Evolutionary conservation across 495 filamentous ascomycete genomes (phyloP).

Genomic region (Penicillium atrosanguineum): DNA sequence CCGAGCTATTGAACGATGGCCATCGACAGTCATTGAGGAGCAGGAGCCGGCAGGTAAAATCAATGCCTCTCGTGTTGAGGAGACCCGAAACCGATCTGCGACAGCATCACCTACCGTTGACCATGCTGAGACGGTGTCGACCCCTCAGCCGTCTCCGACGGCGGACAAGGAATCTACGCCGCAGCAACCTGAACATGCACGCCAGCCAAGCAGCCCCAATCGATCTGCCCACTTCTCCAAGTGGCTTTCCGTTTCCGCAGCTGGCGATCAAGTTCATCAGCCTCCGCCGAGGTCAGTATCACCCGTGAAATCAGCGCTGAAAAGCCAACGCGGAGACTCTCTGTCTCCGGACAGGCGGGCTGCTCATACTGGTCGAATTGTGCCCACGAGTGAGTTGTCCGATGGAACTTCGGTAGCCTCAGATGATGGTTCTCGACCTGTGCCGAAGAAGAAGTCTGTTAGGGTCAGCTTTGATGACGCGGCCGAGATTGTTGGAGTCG

Average conservation of each 20-base stretch:
- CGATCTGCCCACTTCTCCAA: constrained; percentile 74
- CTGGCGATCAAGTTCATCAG: constrained; percentile 57
- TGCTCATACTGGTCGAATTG: constrained; percentile 19
- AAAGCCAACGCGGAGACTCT: constrained; percentile 56
- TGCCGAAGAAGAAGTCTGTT: constrained; percentile 61
- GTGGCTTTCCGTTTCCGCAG: constrained; percentile 50
- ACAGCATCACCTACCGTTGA: constrained; percentile 15
- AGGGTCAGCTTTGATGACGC: constrained; percentile 88
- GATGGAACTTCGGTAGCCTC: constrained; percentile 57
- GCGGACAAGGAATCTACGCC: constrained; percentile 6
- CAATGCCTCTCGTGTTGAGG: constrained; percentile 2
- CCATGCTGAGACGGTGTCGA: constrained; percentile 8
- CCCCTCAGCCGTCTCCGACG: constrained; percentile 13
- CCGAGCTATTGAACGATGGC: constrained; percentile 47
- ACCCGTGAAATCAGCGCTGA: constrained; percentile 83
- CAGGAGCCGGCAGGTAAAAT: constrained; percentile 45
- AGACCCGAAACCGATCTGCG: constrained; percentile 6
- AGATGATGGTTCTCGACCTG: constrained; percentile 53
- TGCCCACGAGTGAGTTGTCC: constrained; percentile 56
- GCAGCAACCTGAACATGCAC: constrained; percentile 20
- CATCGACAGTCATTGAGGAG: constrained; percentile 63
- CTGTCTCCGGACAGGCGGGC: constrained; percentile 44
- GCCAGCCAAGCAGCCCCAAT: constrained; percentile 57
- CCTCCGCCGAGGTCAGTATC: constrained; percentile 80
- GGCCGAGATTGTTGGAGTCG: constrained; percentile 58